Conservation (phyloP, 2,329 filamentous ascomycete genomes). For the Aspergillus vadensis region DNA sequence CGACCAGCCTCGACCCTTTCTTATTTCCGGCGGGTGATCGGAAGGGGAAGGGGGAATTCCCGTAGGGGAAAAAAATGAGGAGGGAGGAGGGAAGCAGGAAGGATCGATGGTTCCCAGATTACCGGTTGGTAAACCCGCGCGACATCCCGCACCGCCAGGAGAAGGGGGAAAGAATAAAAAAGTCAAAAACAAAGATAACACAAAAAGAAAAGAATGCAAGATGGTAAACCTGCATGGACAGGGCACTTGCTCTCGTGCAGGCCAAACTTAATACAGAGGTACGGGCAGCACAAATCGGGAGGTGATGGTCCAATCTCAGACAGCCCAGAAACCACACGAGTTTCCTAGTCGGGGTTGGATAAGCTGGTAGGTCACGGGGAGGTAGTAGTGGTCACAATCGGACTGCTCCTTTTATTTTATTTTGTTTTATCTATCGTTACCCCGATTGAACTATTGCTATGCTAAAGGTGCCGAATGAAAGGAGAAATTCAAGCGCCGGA, state of each 20-base stretch:
- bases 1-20: constrained; percentile 17
- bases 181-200: too few species aligned
- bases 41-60: background rate
- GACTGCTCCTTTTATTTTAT: background rate
- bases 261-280: background rate
- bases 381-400: background rate
- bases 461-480: background rate
- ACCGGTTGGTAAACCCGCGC: background rate
- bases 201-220: constrained; percentile 9
- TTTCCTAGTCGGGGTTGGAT: constrained; percentile 1
- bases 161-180: background rate
- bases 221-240: constrained; percentile 8
- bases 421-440: background rate
- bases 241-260: constrained; percentile 12
- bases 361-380: background rate
- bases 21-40: constrained; percentile 2
- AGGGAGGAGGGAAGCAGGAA: too few species aligned
- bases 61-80: too few species aligned
- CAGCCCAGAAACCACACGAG: constrained; percentile 8
- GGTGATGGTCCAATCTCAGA: constrained; percentile 7
- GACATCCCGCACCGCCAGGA: constrained; percentile 8
- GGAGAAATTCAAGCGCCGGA: background rate
- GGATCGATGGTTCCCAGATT: too few species aligned
- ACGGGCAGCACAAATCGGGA: constrained; percentile 9
- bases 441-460: background rate